Evolutionary conservation across 169 alveolate species (phyloP).

Genomic region (Plasmodium adleri): DNA sequence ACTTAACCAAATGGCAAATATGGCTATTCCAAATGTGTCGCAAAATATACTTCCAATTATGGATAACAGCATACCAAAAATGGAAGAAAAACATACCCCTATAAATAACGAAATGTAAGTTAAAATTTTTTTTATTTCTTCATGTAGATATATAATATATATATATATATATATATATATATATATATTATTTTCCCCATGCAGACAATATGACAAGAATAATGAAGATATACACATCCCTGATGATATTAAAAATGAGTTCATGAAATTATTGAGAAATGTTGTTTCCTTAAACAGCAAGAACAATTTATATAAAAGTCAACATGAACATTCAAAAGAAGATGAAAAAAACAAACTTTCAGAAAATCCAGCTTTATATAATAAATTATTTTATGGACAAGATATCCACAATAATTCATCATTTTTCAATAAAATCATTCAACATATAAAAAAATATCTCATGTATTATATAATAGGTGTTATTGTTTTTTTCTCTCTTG

Average conservation of each 20-base stretch:
- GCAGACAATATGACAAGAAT: conserved; percentile 14
- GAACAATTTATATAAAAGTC: conserved; percentile 4
- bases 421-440: conserved; percentile 15
- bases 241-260: conserved; percentile 58
- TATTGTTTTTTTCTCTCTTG: conserved; percentile 32
- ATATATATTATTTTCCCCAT: background rate
- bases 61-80: conserved; percentile 5
- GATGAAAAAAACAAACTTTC: conserved; percentile 12
- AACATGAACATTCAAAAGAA: conserved; percentile 10
- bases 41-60: conserved; percentile 16
- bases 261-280: conserved; percentile 32
- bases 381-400: conserved; percentile 3
- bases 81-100: conserved; percentile 3
- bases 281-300: conserved; percentile 41
- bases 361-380: conserved; percentile 15
- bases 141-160: background rate
- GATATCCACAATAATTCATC: conserved; percentile 31
- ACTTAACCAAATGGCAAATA: no score
- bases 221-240: conserved; percentile 63
- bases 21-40: conserved; percentile 10
- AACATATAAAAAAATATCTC: conserved; percentile 38
- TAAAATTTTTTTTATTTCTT: background rate
- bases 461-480: conserved; percentile 34
- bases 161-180: conserved; percentile 6
- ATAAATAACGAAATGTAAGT: conserved; percentile 19